Base-by-base conservation (phyloP, 2,329 filamentous ascomycete genomes). In the Elsinoe arachidis region DNA sequence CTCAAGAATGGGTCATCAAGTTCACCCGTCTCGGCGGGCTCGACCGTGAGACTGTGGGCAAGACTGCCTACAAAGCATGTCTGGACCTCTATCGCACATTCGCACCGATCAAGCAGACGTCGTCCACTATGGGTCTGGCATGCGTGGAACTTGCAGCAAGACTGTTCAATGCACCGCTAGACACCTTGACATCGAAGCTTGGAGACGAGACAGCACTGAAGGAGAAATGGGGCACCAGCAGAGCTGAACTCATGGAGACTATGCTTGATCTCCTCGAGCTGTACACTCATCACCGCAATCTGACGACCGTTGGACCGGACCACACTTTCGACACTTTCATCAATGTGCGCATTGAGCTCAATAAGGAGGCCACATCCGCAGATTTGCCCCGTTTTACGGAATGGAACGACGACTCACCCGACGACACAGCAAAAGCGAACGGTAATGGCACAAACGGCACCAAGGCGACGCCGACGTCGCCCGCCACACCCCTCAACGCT, bases 41-140 rank as follows among this genome's bases (percentile, higher is more conserved):
- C 23, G 46, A 54, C 15, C 52, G 44, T 23, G 60, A 61, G 3
- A 69, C 74, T 21, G 81, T 90, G 60, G 82, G 84, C 30, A 77
- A 78, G 14, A 79, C 84, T 0, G 88, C 89, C 0, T 96, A 90
- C 73, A 83, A 86, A 61, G 87, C 97, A 69, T 87, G 85, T 47
- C 81, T 92, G 55, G 93, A 99, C 72, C 76, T 96, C 47, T 96
- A 96, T 74, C 89, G 91, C 68, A 99, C 93, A 0, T 95, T 93
- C 70, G 86, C 90, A 0, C 91, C 91, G 7, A 78, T 97, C 58
- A 97, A 97, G 74, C 89, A 95, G 66, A 88, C 85, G 0, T 88
- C 88, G 0, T 83, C 87, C n/a, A 87, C 89, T 12, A 85, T 96
- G 79, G 89, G 88, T 0, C 81, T 95, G 65, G 86, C 87, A 9